Evolutionary conservation across 2,329 filamentous ascomycete genomes (phyloP).

Genomic region (Talaromyces verruculosus): DNA sequence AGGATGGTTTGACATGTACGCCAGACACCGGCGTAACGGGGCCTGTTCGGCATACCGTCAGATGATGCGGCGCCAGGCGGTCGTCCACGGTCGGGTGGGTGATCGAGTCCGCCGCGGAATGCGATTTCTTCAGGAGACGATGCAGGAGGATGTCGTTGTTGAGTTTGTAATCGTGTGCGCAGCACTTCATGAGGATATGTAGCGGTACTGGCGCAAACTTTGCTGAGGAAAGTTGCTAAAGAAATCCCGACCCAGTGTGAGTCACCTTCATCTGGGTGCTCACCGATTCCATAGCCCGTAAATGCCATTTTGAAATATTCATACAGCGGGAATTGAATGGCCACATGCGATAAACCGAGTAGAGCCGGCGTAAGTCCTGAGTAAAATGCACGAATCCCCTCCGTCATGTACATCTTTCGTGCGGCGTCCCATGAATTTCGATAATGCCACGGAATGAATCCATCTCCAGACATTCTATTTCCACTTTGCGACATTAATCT

Average conservation of each 20-base stretch:
- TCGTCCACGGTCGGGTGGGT: slow-evolving; percentile 47
- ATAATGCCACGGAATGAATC: slow-evolving; percentile 75
- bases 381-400: slow-evolving; percentile 89
- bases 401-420: slow-evolving; percentile 89
- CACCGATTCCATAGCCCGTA: slow-evolving; percentile 85
- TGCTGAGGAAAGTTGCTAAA: slow-evolving; percentile 86
- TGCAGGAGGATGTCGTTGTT: slow-evolving; percentile 64
- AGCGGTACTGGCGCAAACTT: slow-evolving; percentile 87
- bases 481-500: slow-evolving; percentile 87
- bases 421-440: slow-evolving; percentile 85
- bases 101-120: slow-evolving; percentile 44
- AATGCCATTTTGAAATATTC: slow-evolving; percentile 90
- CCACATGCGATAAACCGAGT: slow-evolving; percentile 88
- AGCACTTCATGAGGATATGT: slow-evolving; percentile 98
- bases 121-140: slow-evolving; percentile 53
- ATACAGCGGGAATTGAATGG: slow-evolving; percentile 95
- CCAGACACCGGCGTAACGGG: slow-evolving; percentile 72
- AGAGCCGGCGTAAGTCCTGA: slow-evolving; percentile 90
- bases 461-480: slow-evolving; percentile 52
- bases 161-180: slow-evolving; percentile 88
- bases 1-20: slow-evolving; percentile 83
- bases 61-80: slow-evolving; percentile 49
- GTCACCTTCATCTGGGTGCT: slow-evolving; percentile 59
- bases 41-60: slow-evolving; percentile 57
- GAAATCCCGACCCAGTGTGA: slow-evolving; percentile 82